Base-by-base conservation (phyloP, 2,329 filamentous ascomycete genomes). In the Cytospora leucostoma region DNA sequence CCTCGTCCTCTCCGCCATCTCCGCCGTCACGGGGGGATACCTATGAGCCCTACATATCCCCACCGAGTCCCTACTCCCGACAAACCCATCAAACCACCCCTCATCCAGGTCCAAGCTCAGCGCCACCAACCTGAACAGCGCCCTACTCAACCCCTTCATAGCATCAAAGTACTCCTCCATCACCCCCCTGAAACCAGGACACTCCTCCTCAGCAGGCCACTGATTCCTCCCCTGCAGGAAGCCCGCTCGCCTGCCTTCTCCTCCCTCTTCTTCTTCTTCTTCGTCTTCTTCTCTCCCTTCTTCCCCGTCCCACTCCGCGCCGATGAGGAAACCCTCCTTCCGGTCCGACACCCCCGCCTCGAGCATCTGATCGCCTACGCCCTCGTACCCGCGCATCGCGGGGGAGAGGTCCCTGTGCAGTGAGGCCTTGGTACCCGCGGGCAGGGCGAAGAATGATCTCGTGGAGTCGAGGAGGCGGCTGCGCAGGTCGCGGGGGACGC, bases 331-430 rank as follows among this genome's bases (percentile, higher is more conserved):
- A 19, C 52, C n/a, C 19, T 52, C 50, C 44, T 53, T 47, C 38
- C 17, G 32, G 11, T 53, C 51, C 27, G 56, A 47, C 17, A 60
- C 38, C 21, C 15, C 51, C 15, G 47, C 70, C 56, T 76, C 73
- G 19, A 71, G 66, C 21, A 74, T 73, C 7, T 78, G 78, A 60
- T 80, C 78, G 66, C 77, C 75, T n/a, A 72, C 64, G 2, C 76
- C 76, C 32, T 76, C 74, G 65, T 82, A 82, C 44, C 76, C 44
- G n/a, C 44, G 71, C 60, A 71, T 70, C 53, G 62, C 66, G 61
- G 33, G 64, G 65, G 10, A 69, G 61, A 69, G 59, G 62, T 69
- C 71, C 56, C 73, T 70, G 7, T 67, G 69, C 15, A 66, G 69
- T 21, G 73, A 70, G 32, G 73, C 65, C 53, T 74, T 71, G 5